phyloP scores from a whole-genome alignment of 2,329 filamentous ascomycete species.

The Xylariaceae sp. region DNA sequence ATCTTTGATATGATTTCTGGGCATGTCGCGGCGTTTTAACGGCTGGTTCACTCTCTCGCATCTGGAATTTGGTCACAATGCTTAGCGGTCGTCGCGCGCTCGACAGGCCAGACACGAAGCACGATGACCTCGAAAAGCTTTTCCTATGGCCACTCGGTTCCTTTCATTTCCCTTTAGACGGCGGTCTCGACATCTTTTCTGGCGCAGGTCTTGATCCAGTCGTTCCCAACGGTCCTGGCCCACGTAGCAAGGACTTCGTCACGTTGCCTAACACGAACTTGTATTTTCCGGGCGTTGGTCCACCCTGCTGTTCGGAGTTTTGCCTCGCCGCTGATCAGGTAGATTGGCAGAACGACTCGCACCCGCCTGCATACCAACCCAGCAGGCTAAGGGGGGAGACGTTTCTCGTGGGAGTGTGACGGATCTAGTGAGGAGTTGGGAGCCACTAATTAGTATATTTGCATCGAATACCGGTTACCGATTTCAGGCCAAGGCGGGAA shows the following conservation, averaged over 20 bases:
- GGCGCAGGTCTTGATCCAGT: neutral
- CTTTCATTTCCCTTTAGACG: slow-evolving; percentile 6
- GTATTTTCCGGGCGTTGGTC: neutral
- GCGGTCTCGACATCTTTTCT: slow-evolving; percentile 7
- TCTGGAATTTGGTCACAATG: slow-evolving; percentile 27
- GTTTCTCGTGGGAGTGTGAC: slow-evolving; percentile 1
- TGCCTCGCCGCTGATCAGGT: neutral
- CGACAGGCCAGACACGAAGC: slow-evolving; percentile 26
- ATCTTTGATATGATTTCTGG: slow-evolving; percentile 17
- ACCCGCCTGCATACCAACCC: slow-evolving; percentile 1
- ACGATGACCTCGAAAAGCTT: slow-evolving; percentile 25
- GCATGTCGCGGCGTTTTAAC: slow-evolving; percentile 31
- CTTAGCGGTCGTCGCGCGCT: slow-evolving; percentile 22
- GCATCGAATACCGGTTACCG: neutral
- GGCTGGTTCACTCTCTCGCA: slow-evolving; percentile 28
- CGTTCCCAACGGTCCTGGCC: neutral
- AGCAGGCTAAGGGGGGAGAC: neutral
- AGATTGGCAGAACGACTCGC: neutral
- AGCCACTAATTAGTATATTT: slow-evolving; percentile 19
- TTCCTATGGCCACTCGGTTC: slow-evolving; percentile 2
- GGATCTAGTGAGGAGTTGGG: slow-evolving; percentile 12
- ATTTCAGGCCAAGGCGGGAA: neutral
- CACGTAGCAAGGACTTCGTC: neutral
- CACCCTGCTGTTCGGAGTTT: neutral
- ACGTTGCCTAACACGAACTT: neutral